phyloP scores from a whole-genome alignment of 768 basidiomycete genomes.

The Megacollybia marginata region DNA sequence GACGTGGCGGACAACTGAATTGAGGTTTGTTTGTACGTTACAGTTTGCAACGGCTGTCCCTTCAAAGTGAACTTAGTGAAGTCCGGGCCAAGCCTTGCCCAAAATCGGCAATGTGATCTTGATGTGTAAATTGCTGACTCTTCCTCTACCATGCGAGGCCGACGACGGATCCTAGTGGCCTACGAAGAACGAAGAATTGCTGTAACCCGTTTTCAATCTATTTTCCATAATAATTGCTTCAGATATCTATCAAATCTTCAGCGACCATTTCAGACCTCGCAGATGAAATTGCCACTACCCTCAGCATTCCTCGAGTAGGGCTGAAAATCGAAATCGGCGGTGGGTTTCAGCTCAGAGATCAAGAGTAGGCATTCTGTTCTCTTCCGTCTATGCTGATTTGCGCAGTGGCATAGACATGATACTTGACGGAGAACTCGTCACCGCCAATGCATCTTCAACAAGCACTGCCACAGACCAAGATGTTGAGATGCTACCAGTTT shows the following conservation, averaged over 20 bases:
- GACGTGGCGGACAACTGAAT: too few species aligned
- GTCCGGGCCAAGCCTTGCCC: too few species aligned
- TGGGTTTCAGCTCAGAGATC: slow-evolving; percentile 15
- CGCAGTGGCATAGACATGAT: slow-evolving; percentile 6
- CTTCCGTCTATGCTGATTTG: background rate
- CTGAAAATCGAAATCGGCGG: slow-evolving; percentile 13
- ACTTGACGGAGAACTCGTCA: slow-evolving; percentile 10
- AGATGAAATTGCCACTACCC: slow-evolving; percentile 11
- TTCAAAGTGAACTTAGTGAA: too few species aligned
- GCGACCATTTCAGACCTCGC: slow-evolving; percentile 12
- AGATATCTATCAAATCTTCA: slow-evolving; percentile 7
- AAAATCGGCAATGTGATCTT: too few species aligned
- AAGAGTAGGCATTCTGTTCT: slow-evolving; percentile 12
- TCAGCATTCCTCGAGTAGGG: slow-evolving; percentile 6
- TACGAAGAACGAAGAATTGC: background rate
- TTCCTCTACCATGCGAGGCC: background rate
- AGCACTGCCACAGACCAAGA: background rate
- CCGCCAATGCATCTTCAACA: slow-evolving; percentile 2
- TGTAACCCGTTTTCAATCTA: background rate
- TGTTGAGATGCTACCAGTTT: background rate
- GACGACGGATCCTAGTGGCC: background rate
- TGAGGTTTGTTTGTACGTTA: too few species aligned
- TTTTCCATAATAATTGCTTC: slow-evolving; percentile 7
- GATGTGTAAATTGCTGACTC: too few species aligned
- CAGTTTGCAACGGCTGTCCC: too few species aligned